Conservation (phyloP, 495 filamentous ascomycete genomes). For the Neurospora cerealis region DNA sequence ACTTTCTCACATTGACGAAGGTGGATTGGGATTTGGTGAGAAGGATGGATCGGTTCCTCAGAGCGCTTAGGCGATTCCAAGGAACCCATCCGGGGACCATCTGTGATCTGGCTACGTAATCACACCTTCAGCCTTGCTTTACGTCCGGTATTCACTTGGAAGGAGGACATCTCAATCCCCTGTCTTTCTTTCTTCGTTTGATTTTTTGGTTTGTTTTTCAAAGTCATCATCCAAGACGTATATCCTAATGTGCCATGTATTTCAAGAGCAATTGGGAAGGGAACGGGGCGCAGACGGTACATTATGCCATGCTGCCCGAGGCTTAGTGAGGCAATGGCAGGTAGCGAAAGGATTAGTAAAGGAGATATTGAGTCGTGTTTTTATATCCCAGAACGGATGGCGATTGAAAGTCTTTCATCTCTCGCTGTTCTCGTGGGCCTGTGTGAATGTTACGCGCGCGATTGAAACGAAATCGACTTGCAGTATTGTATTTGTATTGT, state of each 20-base stretch:
- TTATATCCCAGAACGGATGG: not conserved
- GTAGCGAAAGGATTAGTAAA: not conserved
- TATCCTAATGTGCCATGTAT: not conserved
- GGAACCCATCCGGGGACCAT: not conserved
- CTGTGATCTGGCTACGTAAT: not conserved
- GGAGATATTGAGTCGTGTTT: not conserved
- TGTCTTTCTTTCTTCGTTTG: not conserved
- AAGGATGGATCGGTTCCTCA: constrained; percentile 27
- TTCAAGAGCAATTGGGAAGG: not conserved
- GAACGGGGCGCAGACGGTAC: not conserved
- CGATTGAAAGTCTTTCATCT: not conserved
- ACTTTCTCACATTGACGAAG: constrained; percentile 28
- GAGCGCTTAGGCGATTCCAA: constrained; percentile 26
- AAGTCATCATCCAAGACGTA: not conserved
- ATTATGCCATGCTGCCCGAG: not conserved
- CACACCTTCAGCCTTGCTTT: not conserved
- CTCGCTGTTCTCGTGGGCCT: not conserved
- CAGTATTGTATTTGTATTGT: not conserved
- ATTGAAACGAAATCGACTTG: not conserved
- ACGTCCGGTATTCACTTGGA: not conserved
- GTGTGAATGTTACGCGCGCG: not conserved
- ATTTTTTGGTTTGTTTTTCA: not conserved
- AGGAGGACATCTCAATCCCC: not conserved
- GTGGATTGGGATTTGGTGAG: constrained; percentile 24
- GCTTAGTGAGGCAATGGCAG: not conserved